Base-by-base conservation (phyloP, 805 yeast species). In the Saccharomycopsis malanga region DNA sequence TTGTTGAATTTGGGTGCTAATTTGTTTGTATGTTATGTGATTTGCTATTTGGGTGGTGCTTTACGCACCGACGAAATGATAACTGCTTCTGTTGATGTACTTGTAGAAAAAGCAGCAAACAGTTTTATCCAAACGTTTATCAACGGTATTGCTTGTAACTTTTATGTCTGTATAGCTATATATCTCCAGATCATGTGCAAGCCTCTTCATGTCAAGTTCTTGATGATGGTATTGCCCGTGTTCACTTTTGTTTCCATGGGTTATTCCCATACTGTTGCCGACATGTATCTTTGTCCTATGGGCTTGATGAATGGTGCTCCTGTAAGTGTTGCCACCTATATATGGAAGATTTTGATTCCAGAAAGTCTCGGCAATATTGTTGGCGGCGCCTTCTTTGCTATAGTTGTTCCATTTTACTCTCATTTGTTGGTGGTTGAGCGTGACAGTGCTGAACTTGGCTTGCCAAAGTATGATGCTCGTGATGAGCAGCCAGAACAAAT, bases 401-500 rank as follows among this genome's bases (percentile, higher is more conserved):
- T 79, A 3, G 68, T 74, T 0, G 62, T 83, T 9, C 87, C 93
- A 6, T 86, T 79, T 74, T 86, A 83, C 57, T 67, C 82, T 51
- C 94, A 86, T 59, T 57, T 86, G 42, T 71, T 75, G 18, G 84
- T 78, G 34, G 87, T 85, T 34, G 94, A 85, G 58, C 66, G 75
- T 49, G 94, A 85, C 64, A 76, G 78, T 61, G 71, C 70, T 53
- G 58, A 68, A 39, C 65, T 84, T 59, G 71, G 79, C 22, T 68
- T 85, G 51, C 94, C 94, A 1, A 65, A 68, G 35, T 83, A 74
- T 56, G 91, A 82, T 35, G 78, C 79, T 45, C 72, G 78, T 55
- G 94, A 85, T 62, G 93, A 85, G 61, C 91, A 83, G 55, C 93
- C 94, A 3, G 84, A 82, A 56, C 64, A 83, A 50, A 80, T 79